Percentiles rank a stretch among this genome's conserved stretches.
Conservation (phyloP, 805 yeast genomes). For the Komagataella kurtzmanii region DNA sequence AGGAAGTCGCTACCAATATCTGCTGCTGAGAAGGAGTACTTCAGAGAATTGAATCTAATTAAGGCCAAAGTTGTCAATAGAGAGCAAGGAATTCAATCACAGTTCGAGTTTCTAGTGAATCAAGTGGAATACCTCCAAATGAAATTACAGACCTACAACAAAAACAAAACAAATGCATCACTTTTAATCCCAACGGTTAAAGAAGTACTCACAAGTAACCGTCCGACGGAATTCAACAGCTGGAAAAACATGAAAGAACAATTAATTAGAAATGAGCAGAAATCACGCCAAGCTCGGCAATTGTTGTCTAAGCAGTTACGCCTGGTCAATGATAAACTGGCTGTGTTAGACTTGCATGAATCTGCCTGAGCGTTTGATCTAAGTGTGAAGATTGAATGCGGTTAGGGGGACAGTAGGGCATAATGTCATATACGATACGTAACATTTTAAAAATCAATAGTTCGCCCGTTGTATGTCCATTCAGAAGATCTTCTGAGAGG, state of each 20-base stretch:
- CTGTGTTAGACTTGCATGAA: neutral
- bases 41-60: slow-evolving; percentile 11
- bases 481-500: slow-evolving; percentile 78
- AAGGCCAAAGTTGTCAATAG: slow-evolving; percentile 7
- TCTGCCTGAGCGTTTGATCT: neutral
- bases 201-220: neutral
- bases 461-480: slow-evolving; percentile 92
- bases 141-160: slow-evolving; percentile 3
- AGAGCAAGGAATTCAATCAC: slow-evolving; percentile 6
- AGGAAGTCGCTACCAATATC: neutral
- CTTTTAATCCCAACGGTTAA: neutral
- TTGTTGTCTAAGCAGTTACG: neutral
- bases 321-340: neutral
- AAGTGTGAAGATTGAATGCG: neutral
- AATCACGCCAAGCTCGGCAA: neutral
- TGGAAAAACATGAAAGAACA: neutral
- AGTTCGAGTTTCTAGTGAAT: neutral
- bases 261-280: neutral
- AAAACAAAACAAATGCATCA: neutral
- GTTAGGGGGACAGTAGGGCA: neutral
- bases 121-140: slow-evolving; percentile 5
- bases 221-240: neutral
- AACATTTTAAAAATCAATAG: slow-evolving; percentile 64
- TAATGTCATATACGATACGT: neutral
- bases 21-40: slow-evolving; percentile 12